Conservation (phyloP, 2,329 filamentous ascomycete genomes). For the Xylaria hypoxylon region DNA sequence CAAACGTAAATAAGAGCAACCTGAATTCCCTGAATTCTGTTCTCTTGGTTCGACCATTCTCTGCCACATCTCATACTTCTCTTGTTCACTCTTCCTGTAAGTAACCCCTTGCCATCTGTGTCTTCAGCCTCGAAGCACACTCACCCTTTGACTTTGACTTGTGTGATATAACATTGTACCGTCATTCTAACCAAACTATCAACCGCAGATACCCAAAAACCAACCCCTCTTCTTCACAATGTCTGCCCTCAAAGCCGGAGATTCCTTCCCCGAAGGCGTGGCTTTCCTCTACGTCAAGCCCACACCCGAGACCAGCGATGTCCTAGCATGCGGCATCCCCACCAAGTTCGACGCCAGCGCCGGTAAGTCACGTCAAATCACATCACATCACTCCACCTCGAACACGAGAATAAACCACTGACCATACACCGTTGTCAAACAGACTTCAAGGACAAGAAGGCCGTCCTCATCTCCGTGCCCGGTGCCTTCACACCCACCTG, state of each 20-base stretch:
- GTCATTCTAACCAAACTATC: constrained; percentile 1
- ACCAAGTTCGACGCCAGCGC: constrained; percentile 83
- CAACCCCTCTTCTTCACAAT: constrained; percentile 51
- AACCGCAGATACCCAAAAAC: constrained; percentile 9
- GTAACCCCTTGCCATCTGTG: not conserved
- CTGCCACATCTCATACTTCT: constrained; percentile 2
- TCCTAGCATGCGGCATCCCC: constrained; percentile 83
- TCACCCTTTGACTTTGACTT: too few relatives aligned
- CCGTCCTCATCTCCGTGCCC: constrained; percentile 67
- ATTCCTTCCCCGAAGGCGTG: constrained; percentile 83
- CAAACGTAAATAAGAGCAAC: not conserved
- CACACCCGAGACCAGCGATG: constrained; percentile 72
- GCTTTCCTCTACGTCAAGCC: constrained; percentile 88
- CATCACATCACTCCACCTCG: not conserved
- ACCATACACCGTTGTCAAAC: not conserved
- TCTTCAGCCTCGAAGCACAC: too few relatives aligned
- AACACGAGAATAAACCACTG: not conserved
- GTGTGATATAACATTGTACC: not conserved
- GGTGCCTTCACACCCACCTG: constrained; percentile 90
- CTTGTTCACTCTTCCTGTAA: not conserved
- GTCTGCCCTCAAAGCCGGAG: constrained; percentile 80
- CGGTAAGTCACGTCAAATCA: constrained; percentile 56
- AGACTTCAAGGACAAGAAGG: constrained; percentile 69
- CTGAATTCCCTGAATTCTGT: not conserved
- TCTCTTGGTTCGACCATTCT: not conserved